A percentile compares a stretch with the other conserved stretches of the same genome.
Evolutionary conservation across 208 protist genomes (phyloP).

Genomic region (Naegleria lovaniensis): DNA sequence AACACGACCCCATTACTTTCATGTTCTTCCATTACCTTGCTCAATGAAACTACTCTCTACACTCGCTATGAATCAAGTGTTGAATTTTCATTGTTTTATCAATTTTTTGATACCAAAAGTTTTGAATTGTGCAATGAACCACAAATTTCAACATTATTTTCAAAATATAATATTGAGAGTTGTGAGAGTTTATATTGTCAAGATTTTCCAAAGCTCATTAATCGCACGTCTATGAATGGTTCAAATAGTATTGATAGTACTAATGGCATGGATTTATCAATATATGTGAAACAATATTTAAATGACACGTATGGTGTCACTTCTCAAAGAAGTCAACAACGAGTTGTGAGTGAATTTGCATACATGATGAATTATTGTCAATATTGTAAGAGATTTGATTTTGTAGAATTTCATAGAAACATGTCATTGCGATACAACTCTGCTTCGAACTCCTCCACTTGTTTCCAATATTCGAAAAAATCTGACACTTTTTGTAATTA

Average conservation of each 20-base stretch:
- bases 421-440: not conserved
- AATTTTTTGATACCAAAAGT: not conserved
- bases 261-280: too few relatives aligned
- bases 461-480: not conserved
- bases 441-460: not conserved
- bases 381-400: not conserved
- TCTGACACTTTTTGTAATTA: not conserved
- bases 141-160: not conserved
- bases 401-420: not conserved
- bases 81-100: not conserved
- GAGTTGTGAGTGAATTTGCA: not conserved
- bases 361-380: not conserved
- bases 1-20: too few relatives aligned
- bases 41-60: not conserved
- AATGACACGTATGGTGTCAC: not conserved
- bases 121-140: not conserved
- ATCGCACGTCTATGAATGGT: too few relatives aligned
- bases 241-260: too few relatives aligned
- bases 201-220: not conserved
- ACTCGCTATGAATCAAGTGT: not conserved
- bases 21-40: not conserved
- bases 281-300: not conserved
- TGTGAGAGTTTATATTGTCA: not conserved
- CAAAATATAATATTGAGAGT: not conserved
- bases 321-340: not conserved